Base-by-base conservation (phyloP, 2,329 filamentous ascomycete genomes). In the Calonectria hawksworthii region DNA sequence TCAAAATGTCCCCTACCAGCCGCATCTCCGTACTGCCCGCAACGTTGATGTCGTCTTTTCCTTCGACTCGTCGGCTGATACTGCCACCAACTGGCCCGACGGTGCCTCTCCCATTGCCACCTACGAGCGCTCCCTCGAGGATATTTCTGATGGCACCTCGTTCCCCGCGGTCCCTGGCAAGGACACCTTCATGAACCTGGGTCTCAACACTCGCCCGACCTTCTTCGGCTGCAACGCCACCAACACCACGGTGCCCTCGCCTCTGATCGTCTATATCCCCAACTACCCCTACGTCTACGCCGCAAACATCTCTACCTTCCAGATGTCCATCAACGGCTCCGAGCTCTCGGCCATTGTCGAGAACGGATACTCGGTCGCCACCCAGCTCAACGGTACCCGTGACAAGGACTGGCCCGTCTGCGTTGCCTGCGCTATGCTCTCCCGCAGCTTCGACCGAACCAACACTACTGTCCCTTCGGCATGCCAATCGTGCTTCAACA, bases 291-390 rank as follows among this genome's bases (percentile, higher is more conserved):
- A 98, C 86, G 90, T 93, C 61, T 91, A 90, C 82, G 86, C 89
- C 77, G 94, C 93, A 84, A 99, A 99, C 87, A 90, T 94, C 9
- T 94, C 93, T 2, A 98, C 96, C 64, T 96, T 94, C 83, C 88
- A 92, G 74, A 87, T 92, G 47, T 85, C 85, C 51, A 95, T 96
- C 88, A 88, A 90, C 44, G 85, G 91, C 79, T 85, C 83, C 1
- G 85, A 95, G 86, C 94, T 96, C 76, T 92, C 98, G 83, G 90
- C 90, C 76, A 94, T 98, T 82, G 95, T 99, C 81, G 85, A 91
- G 78, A 99, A 99, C 86, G 96, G 95, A 26, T 97, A 94, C 86
- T 91, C 97, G 79, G 92, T 93, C 23, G 96, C 91, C 3, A 98
- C 96, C 0, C 93, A 94, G 88, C 95, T 91, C 67, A 98, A 99